Evolutionary conservation across 202 grass and related monocot genomes (phyloP).

Genomic region (Schoenoplectus triqueter): DNA sequence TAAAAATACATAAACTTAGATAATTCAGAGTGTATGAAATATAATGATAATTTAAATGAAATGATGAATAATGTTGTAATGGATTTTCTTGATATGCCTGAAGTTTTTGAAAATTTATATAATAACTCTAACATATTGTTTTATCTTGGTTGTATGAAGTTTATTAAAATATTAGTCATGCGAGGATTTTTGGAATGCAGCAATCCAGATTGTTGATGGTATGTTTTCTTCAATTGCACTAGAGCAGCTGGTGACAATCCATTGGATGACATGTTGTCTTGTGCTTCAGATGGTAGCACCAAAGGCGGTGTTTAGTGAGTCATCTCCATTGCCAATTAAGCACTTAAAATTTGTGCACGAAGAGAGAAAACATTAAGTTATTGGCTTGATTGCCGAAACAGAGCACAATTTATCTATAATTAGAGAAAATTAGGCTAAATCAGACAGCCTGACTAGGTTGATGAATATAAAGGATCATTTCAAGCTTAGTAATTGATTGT

Average conservation of each 20-base stretch:
- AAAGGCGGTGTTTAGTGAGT: constrained; percentile 44
- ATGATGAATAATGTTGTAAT: too few relatives aligned
- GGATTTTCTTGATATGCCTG: too few relatives aligned
- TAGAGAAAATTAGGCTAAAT: constrained; percentile 35
- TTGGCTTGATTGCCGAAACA: constrained; percentile 34
- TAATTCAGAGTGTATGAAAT: too few relatives aligned
- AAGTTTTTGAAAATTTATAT: too few relatives aligned
- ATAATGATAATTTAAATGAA: too few relatives aligned
- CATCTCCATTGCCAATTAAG: constrained; percentile 81
- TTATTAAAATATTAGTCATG: constrained; percentile 35
- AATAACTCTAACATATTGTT: too few relatives aligned
- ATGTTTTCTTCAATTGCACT: constrained; percentile 50
- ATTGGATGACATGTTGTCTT: constrained; percentile 68
- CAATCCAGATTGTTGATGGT: constrained; percentile 74
- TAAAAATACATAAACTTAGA: too few relatives aligned
- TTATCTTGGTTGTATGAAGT: too few relatives aligned
- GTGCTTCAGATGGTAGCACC: constrained; percentile 53
- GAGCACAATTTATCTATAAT: constrained; percentile 42
- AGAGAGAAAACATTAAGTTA: constrained; percentile 48
- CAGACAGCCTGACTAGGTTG: constrained; percentile 62
- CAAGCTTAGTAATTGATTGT: constrained; percentile 84
- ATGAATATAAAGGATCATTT: constrained; percentile 61
- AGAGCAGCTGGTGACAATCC: constrained; percentile 42
- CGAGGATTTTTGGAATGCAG: constrained; percentile 91
- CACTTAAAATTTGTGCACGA: constrained; percentile 85